Evolutionary conservation across 148 eudicot species (phyloP), one percentile per base, ranked within the genome.

Genomic region (Persicaria tinctoria): DNA sequence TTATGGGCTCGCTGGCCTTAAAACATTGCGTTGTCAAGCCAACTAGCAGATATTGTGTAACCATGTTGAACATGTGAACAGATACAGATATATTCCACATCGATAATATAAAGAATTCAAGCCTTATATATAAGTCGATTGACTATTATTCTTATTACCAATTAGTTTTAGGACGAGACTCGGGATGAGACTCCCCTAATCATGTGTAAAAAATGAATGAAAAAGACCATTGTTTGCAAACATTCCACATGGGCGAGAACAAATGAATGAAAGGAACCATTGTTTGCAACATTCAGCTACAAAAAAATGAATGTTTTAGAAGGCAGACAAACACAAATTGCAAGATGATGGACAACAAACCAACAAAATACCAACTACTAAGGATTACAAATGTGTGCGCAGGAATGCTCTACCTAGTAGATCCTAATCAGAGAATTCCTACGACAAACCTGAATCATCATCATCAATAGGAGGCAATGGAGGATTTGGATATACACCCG

Each of bases 401-500:
- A 8, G 68, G 44, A 60, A 55, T 55, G 60, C 60, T 32, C 41
- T 55, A 59, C 64, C 38, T 32, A 17, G 20, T 10, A 59, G 2
- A 3, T 59, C 64, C 46, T 60, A 41, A 60, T 23, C 2, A 20
- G 14, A 20, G 68, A 32, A 63, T 66, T 66, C 70, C 70, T 66
- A 66, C 70, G 48, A 47, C 48, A 66, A 41, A 66, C 47, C 47
- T 13, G 70, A 46, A 48, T 71, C 74, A 8, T 53, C 57, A 1
- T 53, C 57, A 53, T 86, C 88, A 38, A 62, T 78, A n/a, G 83
- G 81, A 41, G 89, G 83, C 5, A 74, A 72, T 57, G 79, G 84
- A 44, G 96, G 89, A 83, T 76, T 77, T 56, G 98, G 98, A 75
- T 76, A 94, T 16, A 90, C 87, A 16, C 98, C 97, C 12, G 93